These are phyloP conservation scores for Peronospora farinosa DNA, from an alignment of 352 stramenopile species.

Conservation along the genomic window DNA sequence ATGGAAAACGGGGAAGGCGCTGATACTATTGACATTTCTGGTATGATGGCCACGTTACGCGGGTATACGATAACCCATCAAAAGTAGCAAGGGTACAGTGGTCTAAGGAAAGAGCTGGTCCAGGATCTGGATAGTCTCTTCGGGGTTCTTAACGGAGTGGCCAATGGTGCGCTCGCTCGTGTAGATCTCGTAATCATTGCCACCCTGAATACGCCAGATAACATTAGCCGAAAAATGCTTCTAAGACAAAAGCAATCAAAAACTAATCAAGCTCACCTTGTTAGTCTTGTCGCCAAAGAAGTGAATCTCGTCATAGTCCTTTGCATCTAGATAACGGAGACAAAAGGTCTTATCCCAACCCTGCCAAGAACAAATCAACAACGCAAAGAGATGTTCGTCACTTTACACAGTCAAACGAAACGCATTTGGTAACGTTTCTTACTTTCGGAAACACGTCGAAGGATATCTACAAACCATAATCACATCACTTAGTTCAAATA, in stretches of 20 bases:
- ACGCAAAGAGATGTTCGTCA: no score
- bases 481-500: neutral
- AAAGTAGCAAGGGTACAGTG: constrained; percentile 15
- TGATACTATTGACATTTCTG: constrained; percentile 22
- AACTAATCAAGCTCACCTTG: constrained; percentile 40
- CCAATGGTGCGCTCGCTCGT: constrained; percentile 93
- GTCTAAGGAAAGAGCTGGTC: constrained; percentile 92
- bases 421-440: neutral
- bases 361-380: constrained; percentile 15
- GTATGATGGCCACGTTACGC: constrained; percentile 26
- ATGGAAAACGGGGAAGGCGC: constrained; percentile 22
- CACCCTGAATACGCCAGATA: constrained; percentile 51
- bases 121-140: constrained; percentile 96
- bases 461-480: constrained; percentile 76
- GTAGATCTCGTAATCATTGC: constrained; percentile 99
- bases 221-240: constrained; percentile 2
- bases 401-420: neutral
- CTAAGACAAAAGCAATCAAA: constrained; percentile 3
- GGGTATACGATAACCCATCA: constrained; percentile 9
- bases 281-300: constrained; percentile 99
- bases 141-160: constrained; percentile 92
- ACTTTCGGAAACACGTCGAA: constrained; percentile 96
- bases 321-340: constrained; percentile 88
- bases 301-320: constrained; percentile 98
- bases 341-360: constrained; percentile 99